Percentiles rank a stretch among this genome's conserved stretches.
Evolutionary conservation across 257 asterid genomes (phyloP).

Genomic region (Gardenia jasminoides): DNA sequence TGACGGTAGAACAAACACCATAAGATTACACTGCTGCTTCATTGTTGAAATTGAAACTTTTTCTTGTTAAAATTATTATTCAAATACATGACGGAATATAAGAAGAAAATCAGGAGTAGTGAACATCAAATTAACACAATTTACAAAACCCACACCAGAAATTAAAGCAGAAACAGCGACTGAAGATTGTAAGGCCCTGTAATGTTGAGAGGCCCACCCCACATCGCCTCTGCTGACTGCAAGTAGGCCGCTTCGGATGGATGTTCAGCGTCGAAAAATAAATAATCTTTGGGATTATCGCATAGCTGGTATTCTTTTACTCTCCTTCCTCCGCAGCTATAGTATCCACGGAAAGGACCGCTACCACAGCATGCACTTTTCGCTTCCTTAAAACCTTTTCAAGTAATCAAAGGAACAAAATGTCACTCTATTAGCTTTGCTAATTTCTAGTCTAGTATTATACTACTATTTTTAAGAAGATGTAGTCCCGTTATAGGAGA

Average conservation of each 20-base stretch:
- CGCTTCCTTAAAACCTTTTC: slow-evolving; percentile 42
- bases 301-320: slow-evolving; percentile 40
- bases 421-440: not conserved
- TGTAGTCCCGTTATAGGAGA: too few relatives aligned
- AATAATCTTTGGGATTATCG: slow-evolving; percentile 30
- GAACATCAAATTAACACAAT: too few relatives aligned
- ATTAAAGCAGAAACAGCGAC: slow-evolving; percentile 21
- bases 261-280: slow-evolving; percentile 53
- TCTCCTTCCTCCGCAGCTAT: slow-evolving; percentile 57
- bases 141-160: too few relatives aligned
- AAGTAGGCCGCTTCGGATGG: slow-evolving; percentile 30
- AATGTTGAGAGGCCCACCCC: slow-evolving; percentile 24
- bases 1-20: too few relatives aligned
- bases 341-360: slow-evolving; percentile 44
- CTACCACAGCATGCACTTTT: slow-evolving; percentile 54
- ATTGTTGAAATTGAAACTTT: too few relatives aligned
- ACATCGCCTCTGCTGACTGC: slow-evolving; percentile 32
- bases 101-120: too few relatives aligned
- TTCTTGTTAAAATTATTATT: too few relatives aligned
- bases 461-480: too few relatives aligned
- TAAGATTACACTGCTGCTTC: too few relatives aligned
- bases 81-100: too few relatives aligned
- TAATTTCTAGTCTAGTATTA: too few relatives aligned
- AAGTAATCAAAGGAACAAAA: not conserved
- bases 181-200: slow-evolving; percentile 15